A percentile compares a stretch with the other conserved stretches of the same genome.
Evolutionary conservation across 164 flowering plant genomes (phyloP).

Genomic region (Houttuynia cordata): DNA sequence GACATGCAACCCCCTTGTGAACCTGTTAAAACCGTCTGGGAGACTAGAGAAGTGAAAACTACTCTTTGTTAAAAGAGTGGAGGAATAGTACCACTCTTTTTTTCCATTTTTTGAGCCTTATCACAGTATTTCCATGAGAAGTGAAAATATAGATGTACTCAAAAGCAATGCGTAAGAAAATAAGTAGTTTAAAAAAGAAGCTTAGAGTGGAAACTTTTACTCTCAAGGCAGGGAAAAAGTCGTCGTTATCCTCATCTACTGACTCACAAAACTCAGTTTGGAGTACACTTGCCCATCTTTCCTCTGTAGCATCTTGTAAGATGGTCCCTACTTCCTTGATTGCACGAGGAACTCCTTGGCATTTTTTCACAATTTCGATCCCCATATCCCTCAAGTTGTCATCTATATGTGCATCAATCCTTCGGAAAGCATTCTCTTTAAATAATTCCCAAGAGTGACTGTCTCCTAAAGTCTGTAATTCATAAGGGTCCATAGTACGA

Average conservation of each 20-base stretch:
- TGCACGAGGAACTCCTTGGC: slow-evolving; percentile 9
- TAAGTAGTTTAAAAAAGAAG: not conserved
- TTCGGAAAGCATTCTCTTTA: not conserved
- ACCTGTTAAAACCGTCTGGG: too few species aligned
- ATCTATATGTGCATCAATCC: not conserved
- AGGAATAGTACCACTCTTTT: not conserved
- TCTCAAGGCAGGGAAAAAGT: slow-evolving; percentile 4
- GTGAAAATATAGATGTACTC: slow-evolving; percentile 10
- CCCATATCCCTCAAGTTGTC: slow-evolving; percentile 8
- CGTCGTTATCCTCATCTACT: not conserved
- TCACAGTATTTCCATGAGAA: slow-evolving; percentile 3
- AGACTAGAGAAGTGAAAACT: too few species aligned
- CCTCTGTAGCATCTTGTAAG: not conserved
- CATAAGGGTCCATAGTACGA: not conserved
- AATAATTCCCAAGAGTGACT: slow-evolving; percentile 8
- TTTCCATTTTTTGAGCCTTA: not conserved
- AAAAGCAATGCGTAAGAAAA: slow-evolving; percentile 3
- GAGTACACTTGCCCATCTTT: slow-evolving; percentile 5
- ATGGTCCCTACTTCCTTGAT: slow-evolving; percentile 9
- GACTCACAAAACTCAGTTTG: slow-evolving; percentile 6
- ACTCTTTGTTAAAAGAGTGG: too few species aligned
- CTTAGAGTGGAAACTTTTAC: slow-evolving; percentile 8
- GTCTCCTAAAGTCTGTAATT: not conserved
- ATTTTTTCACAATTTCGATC: slow-evolving; percentile 12
- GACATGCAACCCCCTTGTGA: not conserved